These are phyloP conservation scores for Eragrostis nindensis DNA, from an alignment of 176 grass and related monocot genomes.

Conservation along the genomic window DNA sequence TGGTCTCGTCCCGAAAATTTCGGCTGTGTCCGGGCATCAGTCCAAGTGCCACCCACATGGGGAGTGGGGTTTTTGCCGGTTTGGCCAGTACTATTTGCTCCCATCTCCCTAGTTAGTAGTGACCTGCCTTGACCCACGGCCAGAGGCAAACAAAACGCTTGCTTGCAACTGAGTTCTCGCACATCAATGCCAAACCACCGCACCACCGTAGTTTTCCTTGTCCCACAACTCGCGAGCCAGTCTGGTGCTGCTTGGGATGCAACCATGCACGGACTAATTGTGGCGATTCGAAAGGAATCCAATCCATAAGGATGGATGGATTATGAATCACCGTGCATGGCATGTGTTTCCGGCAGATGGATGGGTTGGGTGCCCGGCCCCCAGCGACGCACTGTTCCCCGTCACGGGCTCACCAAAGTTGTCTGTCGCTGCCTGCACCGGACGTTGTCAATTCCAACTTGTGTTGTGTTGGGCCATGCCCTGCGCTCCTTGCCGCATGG, in stretches of 20 bases:
- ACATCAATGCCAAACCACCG: not conserved
- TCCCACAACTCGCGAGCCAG: not conserved
- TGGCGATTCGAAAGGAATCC: not conserved
- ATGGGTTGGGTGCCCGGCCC: too few relatives aligned
- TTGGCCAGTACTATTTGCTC: constrained; percentile 27
- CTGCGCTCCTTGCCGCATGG: not conserved
- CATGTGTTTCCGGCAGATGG: not conserved
- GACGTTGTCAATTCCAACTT: constrained; percentile 16
- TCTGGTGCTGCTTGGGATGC: constrained; percentile 10
- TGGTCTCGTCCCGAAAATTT: constrained; percentile 55
- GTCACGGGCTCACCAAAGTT: constrained; percentile 14
- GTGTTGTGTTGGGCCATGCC: not conserved
- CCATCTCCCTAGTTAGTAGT: too few relatives aligned
- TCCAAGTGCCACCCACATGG: constrained; percentile 71
- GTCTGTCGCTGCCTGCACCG: not conserved
- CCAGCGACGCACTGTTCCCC: constrained; percentile 2
- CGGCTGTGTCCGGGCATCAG: constrained; percentile 53
- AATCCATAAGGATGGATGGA: not conserved
- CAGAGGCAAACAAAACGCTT: not conserved
- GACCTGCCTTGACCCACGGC: not conserved
- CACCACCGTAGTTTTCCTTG: not conserved
- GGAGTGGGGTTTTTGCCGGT: not conserved
- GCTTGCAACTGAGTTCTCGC: constrained; percentile 1
- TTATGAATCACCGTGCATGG: not conserved
- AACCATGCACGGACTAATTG: not conserved